Conservation (phyloP, 495 filamentous ascomycete genomes). For the Entonaema liquescens region DNA sequence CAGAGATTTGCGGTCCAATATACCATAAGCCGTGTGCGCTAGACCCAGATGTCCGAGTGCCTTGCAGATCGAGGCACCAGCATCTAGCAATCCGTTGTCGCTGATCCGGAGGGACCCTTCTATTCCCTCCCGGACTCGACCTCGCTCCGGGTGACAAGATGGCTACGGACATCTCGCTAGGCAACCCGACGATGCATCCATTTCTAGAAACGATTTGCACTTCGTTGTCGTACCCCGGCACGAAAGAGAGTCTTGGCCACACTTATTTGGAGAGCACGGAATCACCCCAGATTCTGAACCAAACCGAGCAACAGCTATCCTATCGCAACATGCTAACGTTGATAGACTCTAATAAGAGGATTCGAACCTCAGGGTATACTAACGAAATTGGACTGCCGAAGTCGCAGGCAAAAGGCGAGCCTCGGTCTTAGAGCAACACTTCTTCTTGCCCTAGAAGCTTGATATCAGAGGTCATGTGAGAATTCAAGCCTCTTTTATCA, state of each 20-base stretch:
- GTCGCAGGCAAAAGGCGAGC: conserved; percentile 5
- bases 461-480: conserved; percentile 15
- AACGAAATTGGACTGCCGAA: conserved; percentile 8
- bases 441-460: not conserved
- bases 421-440: not conserved
- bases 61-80: conserved; percentile 31
- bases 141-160: conserved; percentile 33
- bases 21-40: conserved; percentile 24
- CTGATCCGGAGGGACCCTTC: conserved; percentile 37
- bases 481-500: not conserved
- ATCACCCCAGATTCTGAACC: conserved; percentile 12
- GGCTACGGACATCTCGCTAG: conserved; percentile 27
- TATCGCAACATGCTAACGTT: not conserved
- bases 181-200: conserved; percentile 26
- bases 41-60: conserved; percentile 33
- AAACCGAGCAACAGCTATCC: conserved; percentile 13
- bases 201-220: conserved; percentile 38
- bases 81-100: conserved; percentile 25
- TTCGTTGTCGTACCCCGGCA: conserved; percentile 32
- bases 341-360: not conserved
- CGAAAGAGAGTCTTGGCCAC: conserved; percentile 28
- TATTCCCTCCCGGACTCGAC: conserved; percentile 30
- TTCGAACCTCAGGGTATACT: not conserved
- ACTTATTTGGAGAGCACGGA: conserved; percentile 37
- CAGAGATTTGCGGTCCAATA: conserved; percentile 26